A percentile compares a stretch with the other conserved stretches of the same genome.
Conservation (phyloP, 768 basidiomycete species). For the Suillus alpinus region DNA sequence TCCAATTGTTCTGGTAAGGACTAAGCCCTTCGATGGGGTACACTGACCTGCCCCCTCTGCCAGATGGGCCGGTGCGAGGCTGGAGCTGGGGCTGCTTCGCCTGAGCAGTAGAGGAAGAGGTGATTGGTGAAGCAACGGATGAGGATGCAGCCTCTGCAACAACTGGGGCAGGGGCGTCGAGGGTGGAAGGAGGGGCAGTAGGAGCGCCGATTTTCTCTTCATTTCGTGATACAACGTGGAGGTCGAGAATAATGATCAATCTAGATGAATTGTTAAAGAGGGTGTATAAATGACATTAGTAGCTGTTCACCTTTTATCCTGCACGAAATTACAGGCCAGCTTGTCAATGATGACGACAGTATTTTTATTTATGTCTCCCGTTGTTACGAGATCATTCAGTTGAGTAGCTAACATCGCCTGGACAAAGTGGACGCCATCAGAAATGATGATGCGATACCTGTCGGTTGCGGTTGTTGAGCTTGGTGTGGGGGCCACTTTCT, state of each 20-base stretch:
- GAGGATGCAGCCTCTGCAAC: conserved; percentile 27
- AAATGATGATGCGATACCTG: conserved; percentile 79
- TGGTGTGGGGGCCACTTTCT: conserved; percentile 53
- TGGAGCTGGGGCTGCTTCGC: not conserved
- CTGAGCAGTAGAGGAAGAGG: conserved; percentile 19
- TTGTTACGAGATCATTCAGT: conserved; percentile 71
- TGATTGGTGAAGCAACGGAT: conserved; percentile 26
- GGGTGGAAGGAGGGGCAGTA: conserved; percentile 34
- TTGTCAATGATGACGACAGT: conserved; percentile 68
- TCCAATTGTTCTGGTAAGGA: conserved; percentile 99
- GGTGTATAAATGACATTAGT: not conserved
- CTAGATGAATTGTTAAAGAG: conserved; percentile 36
- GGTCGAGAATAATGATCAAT: conserved; percentile 74
- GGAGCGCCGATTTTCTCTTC: conserved; percentile 78
- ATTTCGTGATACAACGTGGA: conserved; percentile 52
- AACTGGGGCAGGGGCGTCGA: conserved; percentile 23
- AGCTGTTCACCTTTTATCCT: conserved; percentile 72
- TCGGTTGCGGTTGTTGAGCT: conserved; percentile 40
- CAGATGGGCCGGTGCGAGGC: conserved; percentile 13
- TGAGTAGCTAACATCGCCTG: conserved; percentile 97
- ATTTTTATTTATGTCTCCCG: conserved; percentile 60
- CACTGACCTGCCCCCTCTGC: conserved; percentile 30
- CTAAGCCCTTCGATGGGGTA: conserved; percentile 93
- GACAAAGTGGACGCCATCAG: conserved; percentile 82
- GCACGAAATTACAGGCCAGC: conserved; percentile 80